Evolutionary conservation across 2,329 filamentous ascomycete genomes (phyloP), one percentile per base, ranked within the genome.

Genomic region (Fusarium phyllophilum): DNA sequence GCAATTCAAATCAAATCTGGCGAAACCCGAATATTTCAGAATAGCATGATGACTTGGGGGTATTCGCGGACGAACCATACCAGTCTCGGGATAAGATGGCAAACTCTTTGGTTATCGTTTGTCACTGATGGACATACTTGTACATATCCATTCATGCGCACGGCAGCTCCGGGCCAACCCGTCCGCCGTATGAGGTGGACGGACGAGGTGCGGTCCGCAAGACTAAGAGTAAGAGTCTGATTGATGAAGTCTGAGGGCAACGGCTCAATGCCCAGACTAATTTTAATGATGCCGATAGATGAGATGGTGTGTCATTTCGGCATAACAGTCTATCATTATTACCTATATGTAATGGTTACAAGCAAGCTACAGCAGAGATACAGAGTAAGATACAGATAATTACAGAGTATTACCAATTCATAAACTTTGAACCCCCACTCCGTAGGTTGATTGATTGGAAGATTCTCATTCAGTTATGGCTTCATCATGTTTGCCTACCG

Each of bases 81-180:
- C 49, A 36, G 62, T 54, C 65, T 67, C 51, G 62, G 65, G 26
- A 51, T 66, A 51, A 41, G 20, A 54, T 57, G 55, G 33, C 41
- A 56, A 42, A 36, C 20, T 61, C 34, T 26, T 38, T 56, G 39
- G 31, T 45, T 46, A 41, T 69, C 44, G 67, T 36, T 56, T 66
- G 66, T 60, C 39, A 52, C 57, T 38, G 34, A 46, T 44, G 54
- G 54, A 34, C 20, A 45, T 48, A n/a, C 41, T 15, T 10, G 11
- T 42, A 24, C 15, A 24, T 12, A 24, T 17, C 41, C 41, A 29
- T 34, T 51, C 48, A 58, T 52, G 62, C 49, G 57, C 38, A 62
- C 71, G 71, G 64, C 66, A 75, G 61, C 61, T 63, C 70, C 66
- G 66, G 71, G 58, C 66, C 74, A 74, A 52, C 59, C 67, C 51